These are phyloP conservation scores for Trematosphaeria pertusa DNA, from an alignment of 2,329 filamentous ascomycete species.

Conservation along the genomic window DNA sequence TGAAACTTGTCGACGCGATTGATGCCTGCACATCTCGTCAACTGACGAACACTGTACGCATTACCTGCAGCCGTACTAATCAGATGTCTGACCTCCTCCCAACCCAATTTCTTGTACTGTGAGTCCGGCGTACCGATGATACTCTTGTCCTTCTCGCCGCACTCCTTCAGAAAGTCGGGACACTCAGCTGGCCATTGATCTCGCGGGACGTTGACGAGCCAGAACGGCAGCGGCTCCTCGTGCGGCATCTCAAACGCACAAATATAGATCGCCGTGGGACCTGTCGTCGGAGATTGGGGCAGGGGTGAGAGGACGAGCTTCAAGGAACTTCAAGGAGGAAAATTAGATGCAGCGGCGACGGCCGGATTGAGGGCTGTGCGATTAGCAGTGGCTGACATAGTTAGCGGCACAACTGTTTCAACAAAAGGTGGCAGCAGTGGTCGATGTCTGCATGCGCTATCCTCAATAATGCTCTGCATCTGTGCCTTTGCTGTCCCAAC, in stretches of 20 bases:
- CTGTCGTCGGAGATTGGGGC: too few relatives aligned
- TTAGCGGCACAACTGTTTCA: not conserved
- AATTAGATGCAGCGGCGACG: not conserved
- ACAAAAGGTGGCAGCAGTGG: too few relatives aligned
- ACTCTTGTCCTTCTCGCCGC: slow-evolving; percentile 70
- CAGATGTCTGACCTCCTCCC: slow-evolving; percentile 72
- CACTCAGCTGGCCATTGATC: slow-evolving; percentile 69
- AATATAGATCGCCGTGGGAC: too few relatives aligned
- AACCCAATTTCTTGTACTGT: slow-evolving; percentile 68
- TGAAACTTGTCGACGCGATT: slow-evolving; percentile 81
- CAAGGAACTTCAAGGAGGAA: not conserved
- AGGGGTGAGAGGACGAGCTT: not conserved
- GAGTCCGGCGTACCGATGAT: slow-evolving; percentile 76
- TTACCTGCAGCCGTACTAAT: too few relatives aligned
- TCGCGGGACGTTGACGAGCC: slow-evolving; percentile 80
- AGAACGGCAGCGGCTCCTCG: slow-evolving; percentile 66
- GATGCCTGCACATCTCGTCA: too few relatives aligned
- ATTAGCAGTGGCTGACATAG: not conserved
- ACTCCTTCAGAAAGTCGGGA: slow-evolving; percentile 71
- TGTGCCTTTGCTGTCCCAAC: not conserved
- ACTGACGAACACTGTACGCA: too few relatives aligned
- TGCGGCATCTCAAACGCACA: slow-evolving; percentile 25
- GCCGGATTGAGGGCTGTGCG: not conserved
- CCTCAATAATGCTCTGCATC: not conserved
- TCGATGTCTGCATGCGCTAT: not conserved